Evolutionary conservation across 139 green algal species (phyloP), one percentile per base, ranked within the genome.

Genomic region (Auxenochlorella pyrenoidosa): DNA sequence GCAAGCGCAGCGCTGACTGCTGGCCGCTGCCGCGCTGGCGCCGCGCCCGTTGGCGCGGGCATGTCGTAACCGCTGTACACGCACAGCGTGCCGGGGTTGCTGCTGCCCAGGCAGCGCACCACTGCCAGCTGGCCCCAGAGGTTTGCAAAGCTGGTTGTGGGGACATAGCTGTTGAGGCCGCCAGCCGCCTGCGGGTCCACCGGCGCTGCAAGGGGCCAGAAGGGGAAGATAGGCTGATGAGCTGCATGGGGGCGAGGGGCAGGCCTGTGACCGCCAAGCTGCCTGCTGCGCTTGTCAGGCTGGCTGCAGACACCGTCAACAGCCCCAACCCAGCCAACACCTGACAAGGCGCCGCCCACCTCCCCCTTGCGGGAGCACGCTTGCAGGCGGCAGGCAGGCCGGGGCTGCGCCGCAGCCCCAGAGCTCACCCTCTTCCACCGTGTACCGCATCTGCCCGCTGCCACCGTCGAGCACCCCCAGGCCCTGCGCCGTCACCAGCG

Each of bases 91-190:
- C 80, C 80, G 26, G 80, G 80, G 59, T 63, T 32, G 21, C 43
- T 22, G 63, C 21, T 34, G 30, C 68, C 82, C 43, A 86, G 65
- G 82, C 82, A 86, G 32, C 82, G 82, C 66, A 86, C 66, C 5
- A 58, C 32, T 36, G 70, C 66, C 82, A 86, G 44, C 66, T 86
- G 82, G 36, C 82, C 82, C 22, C n/a, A 30, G 66, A 41, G 16
- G 44, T 86, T 70, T 19, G 65, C 82, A 54, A 86, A 86, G n/a
- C 24, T 79, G 65, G 66, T 79, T 32, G 60, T 54, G 15, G 82
- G 82, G 32, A 47, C 8, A 16, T 86, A 86, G 43, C 38, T 78
- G 66, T 86, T 65, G 10, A 60, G 80, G 22, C 80, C 79, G 30
- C 79, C 79, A 4, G 28, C 10, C 2, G 79, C 38, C 38, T 32